Evolutionary conservation across 805 yeast genomes (phyloP).

Genomic region (Peterozyma xylosa): DNA sequence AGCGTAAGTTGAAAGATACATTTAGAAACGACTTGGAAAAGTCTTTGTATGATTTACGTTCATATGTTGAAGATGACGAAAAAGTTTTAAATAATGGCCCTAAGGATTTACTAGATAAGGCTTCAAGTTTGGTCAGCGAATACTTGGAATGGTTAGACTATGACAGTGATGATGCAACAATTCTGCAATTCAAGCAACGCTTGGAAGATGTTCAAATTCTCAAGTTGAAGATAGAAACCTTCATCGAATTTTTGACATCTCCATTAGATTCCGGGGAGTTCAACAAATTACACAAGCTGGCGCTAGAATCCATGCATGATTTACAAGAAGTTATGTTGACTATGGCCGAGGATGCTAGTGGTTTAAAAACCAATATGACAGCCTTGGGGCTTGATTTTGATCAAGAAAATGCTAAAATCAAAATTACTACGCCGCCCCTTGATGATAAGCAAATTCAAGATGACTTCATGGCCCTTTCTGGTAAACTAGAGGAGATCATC

Average conservation of each 20-base stretch:
- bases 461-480: constrained; percentile 16
- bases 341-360: constrained; percentile 36
- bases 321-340: constrained; percentile 36
- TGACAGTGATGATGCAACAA: constrained; percentile 47
- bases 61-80: constrained; percentile 48
- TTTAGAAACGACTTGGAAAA: constrained; percentile 66
- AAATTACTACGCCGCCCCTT: constrained; percentile 18
- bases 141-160: constrained; percentile 74
- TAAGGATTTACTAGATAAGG: constrained; percentile 25
- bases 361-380: constrained; percentile 33
- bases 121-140: constrained; percentile 32
- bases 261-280: constrained; percentile 43
- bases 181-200: constrained; percentile 29
- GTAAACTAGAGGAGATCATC: constrained; percentile 19
- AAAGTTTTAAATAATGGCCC: constrained; percentile 36
- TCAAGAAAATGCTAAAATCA: constrained; percentile 39
- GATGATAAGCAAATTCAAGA: constrained; percentile 20
- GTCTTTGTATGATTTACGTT: constrained; percentile 61
- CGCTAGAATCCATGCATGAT: constrained; percentile 29
- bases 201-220: constrained; percentile 20
- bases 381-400: constrained; percentile 42
- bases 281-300: constrained; percentile 31
- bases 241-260: constrained; percentile 31
- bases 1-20: constrained; percentile 46
- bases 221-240: constrained; percentile 25